These are phyloP conservation scores for Lophiostoma macrostomum DNA, from an alignment of 495 filamentous ascomycete genomes.

Conservation along the genomic window DNA sequence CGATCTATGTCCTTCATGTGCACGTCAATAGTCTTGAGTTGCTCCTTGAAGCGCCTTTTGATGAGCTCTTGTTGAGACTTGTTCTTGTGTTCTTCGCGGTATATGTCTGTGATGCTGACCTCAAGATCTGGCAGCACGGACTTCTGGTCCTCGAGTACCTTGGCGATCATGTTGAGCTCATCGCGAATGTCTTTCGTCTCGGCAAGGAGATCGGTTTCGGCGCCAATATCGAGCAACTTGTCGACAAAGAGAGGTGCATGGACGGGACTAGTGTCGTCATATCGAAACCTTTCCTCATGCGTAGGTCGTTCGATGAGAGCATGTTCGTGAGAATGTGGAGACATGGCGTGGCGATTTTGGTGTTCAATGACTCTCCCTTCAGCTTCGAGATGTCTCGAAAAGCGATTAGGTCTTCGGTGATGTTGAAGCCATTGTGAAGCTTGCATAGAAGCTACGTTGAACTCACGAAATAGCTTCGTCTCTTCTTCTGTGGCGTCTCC, in stretches of 20 bases:
- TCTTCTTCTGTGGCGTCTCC: conserved; percentile 63
- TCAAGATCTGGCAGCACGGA: conserved; percentile 55
- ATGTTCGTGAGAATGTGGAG: conserved; percentile 30
- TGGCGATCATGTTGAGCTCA: conserved; percentile 68
- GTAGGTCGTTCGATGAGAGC: conserved; percentile 12
- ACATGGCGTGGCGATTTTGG: conserved; percentile 40
- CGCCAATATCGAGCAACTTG: conserved; percentile 63
- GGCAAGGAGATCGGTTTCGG: conserved; percentile 61
- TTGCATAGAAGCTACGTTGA: conserved; percentile 59
- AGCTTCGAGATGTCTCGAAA: conserved; percentile 29
- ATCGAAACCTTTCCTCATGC: conserved; percentile 31
- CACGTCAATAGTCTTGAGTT: conserved; percentile 59
- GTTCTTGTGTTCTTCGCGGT: conserved; percentile 50
- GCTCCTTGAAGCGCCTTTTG: conserved; percentile 58
- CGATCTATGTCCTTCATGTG: conserved; percentile 62
- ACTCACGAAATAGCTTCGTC: conserved; percentile 60
- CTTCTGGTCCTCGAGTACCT: conserved; percentile 59
- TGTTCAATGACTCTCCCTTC: conserved; percentile 29
- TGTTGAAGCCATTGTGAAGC: conserved; percentile 61
- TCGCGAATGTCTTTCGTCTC: conserved; percentile 72
- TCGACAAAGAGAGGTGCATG: conserved; percentile 56
- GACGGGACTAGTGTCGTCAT: conserved; percentile 24
- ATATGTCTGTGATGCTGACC: conserved; percentile 49
- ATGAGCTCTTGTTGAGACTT: conserved; percentile 49
- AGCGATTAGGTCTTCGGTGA: conserved; percentile 52